Base-by-base conservation (phyloP, 1,284 basidiomycete genomes). In the Garcileccinum viscosum region DNA sequence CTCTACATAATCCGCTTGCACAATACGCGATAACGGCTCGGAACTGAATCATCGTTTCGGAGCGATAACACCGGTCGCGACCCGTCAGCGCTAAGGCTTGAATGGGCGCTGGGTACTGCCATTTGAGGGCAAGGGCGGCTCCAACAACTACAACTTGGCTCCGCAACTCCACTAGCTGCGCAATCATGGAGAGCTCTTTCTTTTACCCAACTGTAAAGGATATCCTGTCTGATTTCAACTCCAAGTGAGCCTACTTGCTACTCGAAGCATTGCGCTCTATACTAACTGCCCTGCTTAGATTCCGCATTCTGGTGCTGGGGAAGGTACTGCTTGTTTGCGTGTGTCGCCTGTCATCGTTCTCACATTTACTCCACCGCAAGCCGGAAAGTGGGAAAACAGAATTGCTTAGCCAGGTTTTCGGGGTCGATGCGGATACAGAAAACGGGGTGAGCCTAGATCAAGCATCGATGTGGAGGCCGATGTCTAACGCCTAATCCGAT, bases 351-450 rank as follows among this genome's bases (percentile, higher is more conserved):
- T 33, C 40, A 35, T 33, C 33, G 24, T 32, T 44, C 66, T 59
- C 38, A 67, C 40, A 19, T 37, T 24, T 47, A 50, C 47, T 35
- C 40, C 30, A 7, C 24, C 3, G 24, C 42, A 66, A 67, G 66
- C 17, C 66, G 14, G 66, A 56, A 59, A 65, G 66, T 24, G 66
- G 66, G 15, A 67, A 67, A 59, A 58, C 64, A 47, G 40, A 50
- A 7, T 66, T 67, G 56, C 40, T 67, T 27, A 59, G 56, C 24
- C 56, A 35, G 17, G 56, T 67, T 30, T 67, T 67, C 44, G 66
- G 63, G 17, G 66, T 67, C 24, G 40, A 67, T 27, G 53, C 66
- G 27, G 58, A 40, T 58, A 37, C 50, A 63, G 53, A 58, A 8
- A 44, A 44, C 22, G 33, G 33, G 66, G 66, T 66, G 44, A 44